Base-by-base conservation (phyloP, 257 asterid species). In the Scutellaria galericulata region DNA sequence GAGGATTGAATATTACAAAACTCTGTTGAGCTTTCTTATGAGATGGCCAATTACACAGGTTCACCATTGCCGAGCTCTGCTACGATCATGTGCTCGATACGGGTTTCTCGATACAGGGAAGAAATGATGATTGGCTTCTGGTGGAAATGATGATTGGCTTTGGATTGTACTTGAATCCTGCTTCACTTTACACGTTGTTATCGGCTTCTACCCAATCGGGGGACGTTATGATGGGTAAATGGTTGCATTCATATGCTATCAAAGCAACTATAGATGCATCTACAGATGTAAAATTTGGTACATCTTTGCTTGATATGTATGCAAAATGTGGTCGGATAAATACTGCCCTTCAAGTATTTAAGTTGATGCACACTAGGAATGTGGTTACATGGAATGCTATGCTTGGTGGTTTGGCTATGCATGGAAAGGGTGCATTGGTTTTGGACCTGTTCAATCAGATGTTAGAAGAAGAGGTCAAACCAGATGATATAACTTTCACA, bases 321-420 rank as follows among this genome's bases (percentile, higher is more conserved):
- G 91, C 96, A 1, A 92, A 92, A 75, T 92, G 98, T 66, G 98
- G 96, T 14, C 80, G 84, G 31, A 80, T 92, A 15, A 71, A 77
- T 24, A 58, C 75, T 58, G 92, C 98, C 20, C 51, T 77, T 22
- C 79, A 59, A 22, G 89, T 87, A 24, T 92, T 92, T 51, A 44
- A 78, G 39, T 67, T 74, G 27, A 83, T 86, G 86, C 78, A 53
- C 10, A 22, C 46, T 7, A 85, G 78, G 79, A 92, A 85, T 41
- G 83, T 87, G 52, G 56, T 86, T 9, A 72, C 88, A 6, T 92
- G 94, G 96, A 92, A 92, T 70, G 90, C 96, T 6, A 82, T 88
- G 82, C 87, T 92, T 47, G 80, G 86, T 37, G 98, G 98, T 39
- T 70, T 88, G 51, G 96, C 98, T 53, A 84, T 90, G 96, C 98